Base-by-base conservation (phyloP, 2,329 filamentous ascomycete species). In the Fusarium mundagurra region DNA sequence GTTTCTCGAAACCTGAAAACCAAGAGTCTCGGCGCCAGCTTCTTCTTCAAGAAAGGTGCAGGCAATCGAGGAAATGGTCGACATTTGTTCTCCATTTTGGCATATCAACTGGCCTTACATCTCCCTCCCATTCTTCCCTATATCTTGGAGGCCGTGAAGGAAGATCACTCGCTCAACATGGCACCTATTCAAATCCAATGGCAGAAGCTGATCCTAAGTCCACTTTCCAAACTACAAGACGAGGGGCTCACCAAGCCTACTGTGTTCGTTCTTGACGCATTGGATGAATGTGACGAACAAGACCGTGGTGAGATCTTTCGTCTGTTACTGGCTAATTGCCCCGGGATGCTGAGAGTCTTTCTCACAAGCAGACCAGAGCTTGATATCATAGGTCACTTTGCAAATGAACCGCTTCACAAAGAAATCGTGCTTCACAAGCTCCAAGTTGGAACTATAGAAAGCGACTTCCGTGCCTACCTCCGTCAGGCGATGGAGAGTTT, bases 11-110 rank as follows among this genome's bases (percentile, higher is more conserved):
- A 54, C 2, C 14, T 57, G 1, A 41, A n/a, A 3, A 17, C 24
- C 2, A 18, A 8, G 18, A 13, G 9, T 1, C 41, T 69, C 0
- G 58, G 64, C 0, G 67, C 59, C 1, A 48, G 38, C 4, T 65
- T 65, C 13, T 31, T 65, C 39, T 67, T 65, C 45, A 65, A 58
- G 44, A 39, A 45, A 34, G 43, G 54, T 6, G 65, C 39, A 0
- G 43, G 34, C 2, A 55, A 48, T 7, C 51, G 51, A 36, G 58
- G 44, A 5, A 53, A 14, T 16, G n/a, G 48, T 2, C 48, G 31
- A 0, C 20, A 34, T 68, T 45, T n/a, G 72, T 76, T 53, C 77
- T 86, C 29, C 79, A 86, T 39, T 0, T 66, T 87, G n/a, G 80
- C 82, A 7, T 55, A 53, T 8, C 81, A 86, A 48, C 78, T 86